Conservation (phyloP, 129 eudicot genomes). For the Ambrosia artemisiifolia region DNA sequence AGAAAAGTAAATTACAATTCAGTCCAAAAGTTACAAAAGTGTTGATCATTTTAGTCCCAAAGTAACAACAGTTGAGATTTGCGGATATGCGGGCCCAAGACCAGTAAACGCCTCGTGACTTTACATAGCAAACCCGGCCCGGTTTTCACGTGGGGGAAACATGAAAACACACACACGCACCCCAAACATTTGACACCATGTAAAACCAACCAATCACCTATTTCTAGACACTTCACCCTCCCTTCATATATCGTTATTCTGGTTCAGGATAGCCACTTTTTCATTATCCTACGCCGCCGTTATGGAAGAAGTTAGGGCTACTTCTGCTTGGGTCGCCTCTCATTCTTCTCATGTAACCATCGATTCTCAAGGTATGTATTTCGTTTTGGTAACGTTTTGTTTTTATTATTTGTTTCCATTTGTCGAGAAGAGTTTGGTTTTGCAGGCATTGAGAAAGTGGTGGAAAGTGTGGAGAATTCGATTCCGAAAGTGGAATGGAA, state of each 20-base stretch:
- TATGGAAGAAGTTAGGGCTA: slow-evolving; percentile 82
- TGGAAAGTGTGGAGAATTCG: slow-evolving; percentile 65
- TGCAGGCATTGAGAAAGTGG: slow-evolving; percentile 80
- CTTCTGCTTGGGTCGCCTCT: slow-evolving; percentile 82
- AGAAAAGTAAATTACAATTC: background rate
- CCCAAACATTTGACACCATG: no score
- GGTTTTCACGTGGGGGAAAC: slow-evolving; percentile 21
- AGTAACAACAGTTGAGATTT: background rate
- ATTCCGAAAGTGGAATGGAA: slow-evolving; percentile 95
- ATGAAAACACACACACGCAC: background rate
- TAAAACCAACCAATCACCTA: background rate
- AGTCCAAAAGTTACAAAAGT: background rate
- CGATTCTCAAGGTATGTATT: no score
- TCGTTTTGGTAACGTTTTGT: background rate
- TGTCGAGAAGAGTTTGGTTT: background rate
- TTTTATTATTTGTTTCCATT: background rate
- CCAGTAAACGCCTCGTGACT: slow-evolving; percentile 19
- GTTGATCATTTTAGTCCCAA: slow-evolving; percentile 3
- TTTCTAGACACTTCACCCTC: slow-evolving; percentile 2
- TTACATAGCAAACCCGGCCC: slow-evolving; percentile 10
- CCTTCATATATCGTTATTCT: background rate
- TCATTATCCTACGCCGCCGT: slow-evolving; percentile 12
- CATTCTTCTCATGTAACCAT: slow-evolving; percentile 77
- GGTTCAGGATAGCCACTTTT: background rate
- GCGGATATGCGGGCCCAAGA: background rate